Percentiles rank a stretch among this genome's conserved stretches.
Evolutionary conservation across 2,329 filamentous ascomycete genomes (phyloP).

Genomic region (Phoma sp.): DNA sequence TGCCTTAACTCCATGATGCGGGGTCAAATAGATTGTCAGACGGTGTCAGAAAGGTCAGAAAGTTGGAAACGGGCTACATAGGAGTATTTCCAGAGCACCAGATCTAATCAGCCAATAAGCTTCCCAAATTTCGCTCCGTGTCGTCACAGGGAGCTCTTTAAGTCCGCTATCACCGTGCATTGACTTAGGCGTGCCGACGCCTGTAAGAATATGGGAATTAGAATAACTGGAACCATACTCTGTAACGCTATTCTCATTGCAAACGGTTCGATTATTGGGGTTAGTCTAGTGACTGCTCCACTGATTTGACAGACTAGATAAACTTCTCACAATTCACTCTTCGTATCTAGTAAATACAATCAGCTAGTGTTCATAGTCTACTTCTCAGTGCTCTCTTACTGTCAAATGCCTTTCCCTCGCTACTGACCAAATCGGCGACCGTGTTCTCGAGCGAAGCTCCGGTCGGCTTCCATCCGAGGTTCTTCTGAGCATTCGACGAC

Average conservation of each 20-base stretch:
- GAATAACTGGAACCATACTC: too few relatives aligned
- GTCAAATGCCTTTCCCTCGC: conserved; percentile 6
- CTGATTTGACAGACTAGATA: neutral
- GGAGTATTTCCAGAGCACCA: neutral
- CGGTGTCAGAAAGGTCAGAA: neutral
- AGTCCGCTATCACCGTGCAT: too few relatives aligned
- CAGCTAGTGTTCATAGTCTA: neutral
- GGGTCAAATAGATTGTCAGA: neutral
- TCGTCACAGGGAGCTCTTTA: too few relatives aligned
- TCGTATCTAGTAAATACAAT: neutral
- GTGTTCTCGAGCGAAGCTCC: conserved; percentile 16
- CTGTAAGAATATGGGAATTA: too few relatives aligned
- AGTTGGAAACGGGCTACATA: neutral
- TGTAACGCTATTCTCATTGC: too few relatives aligned
- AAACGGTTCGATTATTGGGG: too few relatives aligned
- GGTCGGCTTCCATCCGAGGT: conserved; percentile 21
- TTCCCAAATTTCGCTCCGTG: neutral
- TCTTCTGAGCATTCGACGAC: conserved; percentile 19
- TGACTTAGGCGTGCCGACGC: too few relatives aligned
- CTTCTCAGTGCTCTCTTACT: neutral
- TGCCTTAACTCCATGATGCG: conserved; percentile 1
- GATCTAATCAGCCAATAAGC: neutral
- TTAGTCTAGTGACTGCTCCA: too few relatives aligned
- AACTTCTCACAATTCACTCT: conserved; percentile 1
- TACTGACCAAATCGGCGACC: conserved; percentile 13